Evolutionary conservation across 192 early-diverging fungal genomes (phyloP).

Genomic region (Backusella sp.): DNA sequence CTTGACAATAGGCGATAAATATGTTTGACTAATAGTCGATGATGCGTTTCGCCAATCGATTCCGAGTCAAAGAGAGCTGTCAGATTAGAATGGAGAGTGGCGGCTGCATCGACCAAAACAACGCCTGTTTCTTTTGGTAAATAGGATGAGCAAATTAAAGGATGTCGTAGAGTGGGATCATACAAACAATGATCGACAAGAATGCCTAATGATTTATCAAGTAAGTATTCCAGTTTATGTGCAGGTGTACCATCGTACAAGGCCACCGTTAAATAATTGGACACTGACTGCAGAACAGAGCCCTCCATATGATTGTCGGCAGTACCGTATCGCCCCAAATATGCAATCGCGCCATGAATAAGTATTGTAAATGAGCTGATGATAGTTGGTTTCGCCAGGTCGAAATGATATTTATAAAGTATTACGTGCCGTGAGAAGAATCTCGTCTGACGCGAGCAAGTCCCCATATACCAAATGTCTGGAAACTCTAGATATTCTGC

Average conservation of each 20-base stretch:
- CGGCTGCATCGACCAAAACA: neutral
- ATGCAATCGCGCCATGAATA: slow-evolving; percentile 19
- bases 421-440: neutral
- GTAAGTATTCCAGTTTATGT: slow-evolving; percentile 2
- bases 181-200: slow-evolving; percentile 9
- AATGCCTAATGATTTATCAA: slow-evolving; percentile 14
- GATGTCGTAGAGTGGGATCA: neutral
- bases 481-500: neutral
- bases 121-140: neutral
- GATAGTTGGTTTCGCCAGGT: neutral
- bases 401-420: neutral
- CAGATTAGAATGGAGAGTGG: neutral
- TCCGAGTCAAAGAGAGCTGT: neutral
- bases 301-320: neutral
- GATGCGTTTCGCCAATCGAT: neutral
- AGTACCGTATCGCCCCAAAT: neutral
- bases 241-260: slow-evolving; percentile 7
- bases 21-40: neutral
- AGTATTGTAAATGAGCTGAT: slow-evolving; percentile 11
- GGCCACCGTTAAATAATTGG: neutral
- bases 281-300: neutral
- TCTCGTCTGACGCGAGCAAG: neutral
- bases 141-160: neutral
- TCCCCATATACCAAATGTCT: slow-evolving; percentile 17
- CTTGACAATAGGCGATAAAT: neutral